Base-by-base conservation (phyloP, 1,139 yeast genomes). In the Hemisphaericaspora subhashii region DNA sequence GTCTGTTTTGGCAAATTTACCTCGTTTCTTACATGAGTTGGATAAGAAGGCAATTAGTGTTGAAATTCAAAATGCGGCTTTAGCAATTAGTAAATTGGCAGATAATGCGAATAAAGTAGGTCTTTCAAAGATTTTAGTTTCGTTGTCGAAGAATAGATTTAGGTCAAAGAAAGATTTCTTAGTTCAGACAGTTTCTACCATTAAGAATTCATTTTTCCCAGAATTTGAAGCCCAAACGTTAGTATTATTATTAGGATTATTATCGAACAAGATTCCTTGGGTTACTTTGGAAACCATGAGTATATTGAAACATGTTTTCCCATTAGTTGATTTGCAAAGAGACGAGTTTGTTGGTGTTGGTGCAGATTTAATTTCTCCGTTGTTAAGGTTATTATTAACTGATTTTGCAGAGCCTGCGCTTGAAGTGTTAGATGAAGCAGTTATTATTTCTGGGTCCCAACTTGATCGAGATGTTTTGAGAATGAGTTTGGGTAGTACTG, bases 331-430 rank as follows among this genome's bases (percentile, higher is more conserved):
- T 55, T 69, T 90, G 41, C 80, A 79, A 37, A 68, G 85, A 36
- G 88, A 86, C 13, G 96, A 86, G 51, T 89, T 89, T 57, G 74
- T 79, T 29, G 95, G 95, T 2, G 84, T 89, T 33, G 98, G 98
- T 5, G 98, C 98, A 0, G 98, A 92, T 57, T 69, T 92, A 40
- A 86, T 94, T 4, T 85, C 96, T 1, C 98, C 99, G 1, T 67
- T 94, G 37, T 68, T 94, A 46, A 72, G 98, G 36, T 68, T 94
- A 28, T 65, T 94, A 28, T 74, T 87, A 46, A 89, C 98, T 0
- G 96, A 89, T 36, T 83, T 78, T 60, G 97, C 96, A 1, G 89
- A 86, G 45, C 81, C 81, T 33, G 97, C 98, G 0, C 66, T 94
- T 31, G 94, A 84, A 46, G 98, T 92, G 0, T 70, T 94, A 38